Conservation (phyloP, 176 grass and related monocot genomes). For the Hordeum marinum region DNA sequence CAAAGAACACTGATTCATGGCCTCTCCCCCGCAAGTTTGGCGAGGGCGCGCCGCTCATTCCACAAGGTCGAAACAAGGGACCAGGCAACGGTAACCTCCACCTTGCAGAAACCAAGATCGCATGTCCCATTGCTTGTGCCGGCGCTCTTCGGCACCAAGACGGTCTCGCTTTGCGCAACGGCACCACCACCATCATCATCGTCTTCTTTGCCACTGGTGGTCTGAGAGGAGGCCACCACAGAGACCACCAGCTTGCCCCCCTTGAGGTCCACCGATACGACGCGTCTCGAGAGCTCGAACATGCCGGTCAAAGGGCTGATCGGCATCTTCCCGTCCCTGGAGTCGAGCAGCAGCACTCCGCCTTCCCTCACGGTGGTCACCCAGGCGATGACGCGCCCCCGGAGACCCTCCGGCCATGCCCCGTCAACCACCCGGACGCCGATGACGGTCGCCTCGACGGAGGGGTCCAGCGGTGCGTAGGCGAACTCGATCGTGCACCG, state of each 20-base stretch:
- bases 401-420: background rate
- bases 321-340: background rate
- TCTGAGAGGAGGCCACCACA: background rate
- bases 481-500: background rate
- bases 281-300: background rate
- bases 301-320: background rate
- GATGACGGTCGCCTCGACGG: background rate
- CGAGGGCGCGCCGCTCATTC: background rate
- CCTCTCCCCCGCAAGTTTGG: background rate
- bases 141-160: background rate
- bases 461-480: background rate
- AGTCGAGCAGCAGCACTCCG: background rate
- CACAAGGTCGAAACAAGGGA: background rate
- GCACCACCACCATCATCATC: background rate
- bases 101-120: background rate
- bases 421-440: background rate
- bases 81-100: background rate
- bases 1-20: constrained; percentile 40
- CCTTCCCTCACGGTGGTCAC: background rate
- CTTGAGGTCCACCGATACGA: background rate
- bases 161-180: background rate
- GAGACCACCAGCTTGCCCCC: background rate
- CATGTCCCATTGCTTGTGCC: background rate
- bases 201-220: background rate
- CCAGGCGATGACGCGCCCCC: background rate